Evolutionary conservation across 768 basidiomycete species (phyloP), one percentile per base, ranked within the genome.

Genomic region (Serendipita sp.): DNA sequence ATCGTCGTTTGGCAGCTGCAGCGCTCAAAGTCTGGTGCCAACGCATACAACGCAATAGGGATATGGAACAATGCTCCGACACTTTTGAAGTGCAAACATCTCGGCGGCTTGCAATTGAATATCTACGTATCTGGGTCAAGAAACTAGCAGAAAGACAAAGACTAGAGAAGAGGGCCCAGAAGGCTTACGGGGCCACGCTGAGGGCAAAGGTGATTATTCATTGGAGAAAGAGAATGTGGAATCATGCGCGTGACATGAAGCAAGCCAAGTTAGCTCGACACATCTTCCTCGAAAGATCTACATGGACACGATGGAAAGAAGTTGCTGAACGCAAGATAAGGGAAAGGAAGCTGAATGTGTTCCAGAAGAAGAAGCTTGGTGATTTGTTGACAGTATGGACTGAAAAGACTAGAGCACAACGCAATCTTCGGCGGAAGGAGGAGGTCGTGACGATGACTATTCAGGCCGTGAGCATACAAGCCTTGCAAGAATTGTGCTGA

Each of bases 171-270:
- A 32, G 56, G 28, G 56, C 56, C 28, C 56, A 36, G 18, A 28
- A 35, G 3, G 18, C 18, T 11, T 60, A 34, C 35, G 56, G 2
- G 34, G 18, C 56, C 8, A 60, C 56, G 10, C 30, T n/a, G 34
- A 60, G 32, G 28, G 56, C 56, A 28, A 60, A 72, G 63, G 70
- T 73, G 64, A 74, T 86, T 13, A 70, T 80, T 3, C 69, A 66
- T 16, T 89, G 88, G 88, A 79, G 84, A 18, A 69, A 81, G 18
- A 74, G 75, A 44, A 73, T 86, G 62, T 79, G 83, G 16, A 72
- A 75, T 15, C 78, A 79, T 64, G 67, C 82, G 45, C 80, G 80
- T 67, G 68, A 78, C 68, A 71, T 76, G 45, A 82, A 80, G 68
- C 77, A 83, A 68, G 85, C 85, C 1, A 80, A 78, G 67, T 72